Evolutionary conservation across 495 filamentous ascomycete species (phyloP), one percentile per base, ranked within the genome.

Genomic region (Glonium stellatum): DNA sequence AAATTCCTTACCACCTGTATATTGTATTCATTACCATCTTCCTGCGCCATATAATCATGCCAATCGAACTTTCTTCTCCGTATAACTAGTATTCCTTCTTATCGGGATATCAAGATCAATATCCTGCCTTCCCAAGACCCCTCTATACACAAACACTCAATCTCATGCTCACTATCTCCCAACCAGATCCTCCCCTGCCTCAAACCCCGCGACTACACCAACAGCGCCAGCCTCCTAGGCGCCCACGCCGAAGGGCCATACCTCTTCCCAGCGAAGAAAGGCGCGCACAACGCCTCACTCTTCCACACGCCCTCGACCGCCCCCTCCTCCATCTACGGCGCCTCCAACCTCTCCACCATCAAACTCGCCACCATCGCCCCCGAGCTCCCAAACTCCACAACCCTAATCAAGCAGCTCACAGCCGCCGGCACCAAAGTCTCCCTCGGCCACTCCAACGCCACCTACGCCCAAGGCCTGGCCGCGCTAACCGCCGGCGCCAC

Each of bases 241-340:
- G 73, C 73, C 19, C 73, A 76, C 57, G 55, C 56, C 48, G 73
- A 76, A 70, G 73, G 73, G 0, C 73, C 73, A n/a, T 76, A 74
- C 46, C 70, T 76, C 13, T 62, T 68, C 44, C 64, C 69, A 21
- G 62, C 65, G 39, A 76, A 75, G 55, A 72, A 72, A 41, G 73
- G 73, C 36, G 73, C 73, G 5, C 73, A 76, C 59, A 72, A 74
- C 55, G 55, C 60, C 25, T 65, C 67, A 6, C 70, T 72, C 54
- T 75, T 76, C 63, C 65, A 70, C 36, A 41, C 57, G 5, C 64
- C 68, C 35, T 56, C 50, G 13, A 61, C 60, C 2, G 47, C 64
- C 0, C 61, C 71, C 3, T 52, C 70, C 18, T 8, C 18, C 21
- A 59, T 74, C 41, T 75, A 75, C 59, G 73, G 72, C 34, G 35